A percentile compares a stretch with the other conserved stretches of the same genome.
phyloP scores from a whole-genome alignment of 2,329 filamentous ascomycete genomes.

The Dothistroma pini region DNA sequence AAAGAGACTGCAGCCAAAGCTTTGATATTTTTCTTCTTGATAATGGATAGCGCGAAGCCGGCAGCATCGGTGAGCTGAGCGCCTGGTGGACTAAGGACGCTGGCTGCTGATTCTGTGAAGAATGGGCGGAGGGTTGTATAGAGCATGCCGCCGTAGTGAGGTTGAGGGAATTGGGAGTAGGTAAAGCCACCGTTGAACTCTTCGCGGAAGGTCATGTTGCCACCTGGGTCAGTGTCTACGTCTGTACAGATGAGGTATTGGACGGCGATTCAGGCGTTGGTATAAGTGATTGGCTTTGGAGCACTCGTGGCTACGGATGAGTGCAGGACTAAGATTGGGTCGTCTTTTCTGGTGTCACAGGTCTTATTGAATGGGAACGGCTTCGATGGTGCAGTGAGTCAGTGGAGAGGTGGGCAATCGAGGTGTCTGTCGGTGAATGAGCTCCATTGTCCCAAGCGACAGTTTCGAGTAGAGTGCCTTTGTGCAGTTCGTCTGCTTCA shows the following conservation, averaged over 20 bases:
- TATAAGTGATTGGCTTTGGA: conserved; percentile 1
- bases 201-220: not conserved
- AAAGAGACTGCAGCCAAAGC: not conserved
- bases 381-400: not conserved
- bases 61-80: not conserved
- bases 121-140: not conserved
- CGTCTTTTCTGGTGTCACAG: not conserved
- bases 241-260: not conserved
- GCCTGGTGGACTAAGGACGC: not conserved
- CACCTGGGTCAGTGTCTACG: not conserved
- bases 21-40: not conserved
- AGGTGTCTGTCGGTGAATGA: not conserved
- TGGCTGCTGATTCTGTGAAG: not conserved
- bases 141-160: not conserved
- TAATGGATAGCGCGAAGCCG: not conserved
- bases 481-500: conserved; percentile 2
- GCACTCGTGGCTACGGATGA: not conserved
- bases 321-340: not conserved
- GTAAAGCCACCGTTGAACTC: not conserved
- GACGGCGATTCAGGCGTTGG: not conserved
- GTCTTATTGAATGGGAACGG: not conserved
- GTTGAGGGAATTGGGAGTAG: not conserved
- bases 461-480: conserved; percentile 2
- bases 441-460: not conserved
- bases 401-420: not conserved